Conservation (phyloP, 305 asterid genomes). For the Vinca major region DNA sequence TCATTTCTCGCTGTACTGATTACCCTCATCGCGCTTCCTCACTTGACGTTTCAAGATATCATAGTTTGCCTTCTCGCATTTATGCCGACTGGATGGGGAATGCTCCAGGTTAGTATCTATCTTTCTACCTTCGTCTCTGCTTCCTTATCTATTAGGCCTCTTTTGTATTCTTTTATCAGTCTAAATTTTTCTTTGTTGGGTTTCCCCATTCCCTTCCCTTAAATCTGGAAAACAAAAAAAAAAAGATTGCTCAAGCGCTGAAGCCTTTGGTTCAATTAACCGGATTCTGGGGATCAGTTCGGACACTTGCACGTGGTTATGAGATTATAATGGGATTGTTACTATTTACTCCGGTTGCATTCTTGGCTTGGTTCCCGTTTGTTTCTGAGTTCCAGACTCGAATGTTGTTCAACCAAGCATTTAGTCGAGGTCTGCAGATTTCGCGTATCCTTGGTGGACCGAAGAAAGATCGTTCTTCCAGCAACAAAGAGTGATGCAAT, state of each 20-base stretch:
- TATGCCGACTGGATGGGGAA: slow-evolving; percentile 99
- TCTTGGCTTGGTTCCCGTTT: slow-evolving; percentile 99
- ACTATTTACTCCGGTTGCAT: slow-evolving; percentile 82
- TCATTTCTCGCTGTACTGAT: slow-evolving; percentile 50
- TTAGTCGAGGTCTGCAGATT: slow-evolving; percentile 94
- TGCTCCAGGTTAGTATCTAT: slow-evolving; percentile 55
- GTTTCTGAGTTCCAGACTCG: slow-evolving; percentile 96
- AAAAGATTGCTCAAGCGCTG: slow-evolving; percentile 84
- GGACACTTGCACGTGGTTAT: slow-evolving; percentile 78
- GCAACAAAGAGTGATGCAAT: slow-evolving; percentile 46
- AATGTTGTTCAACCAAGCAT: slow-evolving; percentile 96
- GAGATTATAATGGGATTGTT: slow-evolving; percentile 68
- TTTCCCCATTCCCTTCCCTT: neutral
- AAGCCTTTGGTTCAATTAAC: slow-evolving; percentile 37
- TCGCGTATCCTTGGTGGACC: slow-evolving; percentile 99
- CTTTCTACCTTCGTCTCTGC: neutral
- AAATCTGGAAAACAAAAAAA: neutral
- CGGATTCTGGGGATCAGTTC: slow-evolving; percentile 70
- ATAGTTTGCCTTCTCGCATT: slow-evolving; percentile 85
- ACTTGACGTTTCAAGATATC: slow-evolving; percentile 68
- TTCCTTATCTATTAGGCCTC: neutral
- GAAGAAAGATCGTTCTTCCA: slow-evolving; percentile 74
- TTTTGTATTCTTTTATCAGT: neutral
- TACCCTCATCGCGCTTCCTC: slow-evolving; percentile 47
- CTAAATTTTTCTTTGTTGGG: neutral